phyloP scores from a whole-genome alignment of 1,284 basidiomycete species.

The Veloboletus limbatus region DNA sequence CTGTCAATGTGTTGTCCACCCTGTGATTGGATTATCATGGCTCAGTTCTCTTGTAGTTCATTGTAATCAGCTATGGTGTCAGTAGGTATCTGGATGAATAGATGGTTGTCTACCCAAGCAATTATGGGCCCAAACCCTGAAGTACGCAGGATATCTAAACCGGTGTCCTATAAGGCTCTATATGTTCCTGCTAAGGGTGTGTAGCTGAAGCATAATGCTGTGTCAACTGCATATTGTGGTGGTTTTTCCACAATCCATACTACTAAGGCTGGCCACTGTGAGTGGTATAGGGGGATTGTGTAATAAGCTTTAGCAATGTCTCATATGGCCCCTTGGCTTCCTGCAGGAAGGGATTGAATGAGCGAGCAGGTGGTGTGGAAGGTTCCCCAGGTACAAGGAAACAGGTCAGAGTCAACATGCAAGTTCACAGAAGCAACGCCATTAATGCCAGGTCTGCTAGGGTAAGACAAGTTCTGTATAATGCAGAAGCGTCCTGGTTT shows the following conservation, averaged over 20 bases:
- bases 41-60: background rate
- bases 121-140: slow-evolving; percentile 1
- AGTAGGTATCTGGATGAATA: background rate
- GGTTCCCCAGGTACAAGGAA: slow-evolving; percentile 2
- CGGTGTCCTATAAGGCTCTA: slow-evolving; percentile 34
- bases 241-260: background rate
- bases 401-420: background rate
- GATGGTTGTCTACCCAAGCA: slow-evolving; percentile 8
- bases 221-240: slow-evolving; percentile 1
- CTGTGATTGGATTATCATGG: background rate
- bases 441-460: background rate
- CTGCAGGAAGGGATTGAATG: background rate
- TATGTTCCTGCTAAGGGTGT: slow-evolving; percentile 33
- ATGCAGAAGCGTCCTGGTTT: slow-evolving; percentile 5
- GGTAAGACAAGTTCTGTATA: slow-evolving; percentile 11
- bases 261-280: slow-evolving; percentile 2
- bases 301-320: slow-evolving; percentile 8
- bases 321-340: background rate
- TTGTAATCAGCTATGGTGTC: background rate
- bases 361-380: slow-evolving; percentile 3
- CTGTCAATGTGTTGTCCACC: background rate
- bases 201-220: slow-evolving; percentile 19
- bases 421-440: background rate
- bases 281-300: slow-evolving; percentile 3
- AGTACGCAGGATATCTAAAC: background rate